Evolutionary conservation across 225 moss, liverwort and hornwort genomes (phyloP).

Genomic region (Pleurozium schreberi): DNA sequence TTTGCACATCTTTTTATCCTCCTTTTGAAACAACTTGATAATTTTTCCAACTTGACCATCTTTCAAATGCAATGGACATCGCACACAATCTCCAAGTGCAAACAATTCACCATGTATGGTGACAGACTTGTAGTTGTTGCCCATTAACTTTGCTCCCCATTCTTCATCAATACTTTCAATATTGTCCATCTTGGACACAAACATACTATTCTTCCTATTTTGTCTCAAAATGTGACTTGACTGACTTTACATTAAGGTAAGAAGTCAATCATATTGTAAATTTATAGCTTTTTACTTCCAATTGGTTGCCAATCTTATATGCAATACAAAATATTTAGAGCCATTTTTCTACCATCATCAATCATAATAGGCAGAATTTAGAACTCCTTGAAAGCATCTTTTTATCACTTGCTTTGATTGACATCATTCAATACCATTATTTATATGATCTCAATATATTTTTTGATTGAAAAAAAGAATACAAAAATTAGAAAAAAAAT

Average conservation of each 20-base stretch:
- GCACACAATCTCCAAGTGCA: constrained; percentile 18
- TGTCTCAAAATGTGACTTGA: background rate
- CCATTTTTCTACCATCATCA: background rate
- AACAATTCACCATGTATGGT: background rate
- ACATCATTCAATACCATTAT: too few relatives aligned
- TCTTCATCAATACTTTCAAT: background rate
- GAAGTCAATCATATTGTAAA: background rate
- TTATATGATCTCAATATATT: background rate
- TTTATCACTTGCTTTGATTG: background rate
- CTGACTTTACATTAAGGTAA: background rate
- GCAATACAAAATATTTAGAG: background rate
- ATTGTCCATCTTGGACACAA: background rate
- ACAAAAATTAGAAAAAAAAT: background rate
- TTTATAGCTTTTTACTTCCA: background rate
- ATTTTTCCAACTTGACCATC: constrained; percentile 10
- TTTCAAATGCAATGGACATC: background rate
- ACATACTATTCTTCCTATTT: background rate
- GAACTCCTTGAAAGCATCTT: background rate
- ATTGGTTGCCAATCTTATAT: background rate
- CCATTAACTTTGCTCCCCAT: background rate
- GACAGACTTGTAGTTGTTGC: background rate
- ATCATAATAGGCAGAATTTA: background rate
- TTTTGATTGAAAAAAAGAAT: background rate
- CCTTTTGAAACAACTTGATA: background rate
- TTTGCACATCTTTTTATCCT: background rate